Base-by-base conservation (phyloP, 2,329 filamentous ascomycete species). In the Trichoderma arundinaceum region DNA sequence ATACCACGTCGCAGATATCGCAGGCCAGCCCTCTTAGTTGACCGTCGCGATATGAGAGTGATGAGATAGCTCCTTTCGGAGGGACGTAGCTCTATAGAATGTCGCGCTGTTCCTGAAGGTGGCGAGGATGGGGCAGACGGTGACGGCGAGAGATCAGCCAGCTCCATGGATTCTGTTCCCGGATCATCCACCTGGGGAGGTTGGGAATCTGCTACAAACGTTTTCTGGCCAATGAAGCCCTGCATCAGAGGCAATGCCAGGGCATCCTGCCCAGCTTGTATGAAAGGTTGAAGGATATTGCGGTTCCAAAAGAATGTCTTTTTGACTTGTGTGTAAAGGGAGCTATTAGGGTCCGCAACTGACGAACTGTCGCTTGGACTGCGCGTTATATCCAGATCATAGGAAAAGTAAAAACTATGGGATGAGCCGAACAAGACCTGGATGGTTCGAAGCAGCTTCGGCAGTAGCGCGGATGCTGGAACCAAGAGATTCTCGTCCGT, bases 21-120 rank as follows among this genome's bases (percentile, higher is more conserved):
- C 33, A 98, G 80, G 2, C 95, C 95, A 19, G 94, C 93, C 48
- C 95, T 86, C 72, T 94, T 91, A 22, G 90, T 87, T 1, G 93
- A 97, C 35, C 95, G 86, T 60, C 95, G 87, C n/a, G 94, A 98
- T 59, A 99, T 90, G 15, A 99, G 73, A 0, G 94, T 98, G n/a
- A 98, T 82, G 33, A 96, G 80, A 72, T 92, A 94, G 64, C 82
- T 78, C 75, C 81, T 81, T 71, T 88, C 84, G 0, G 82, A 80
- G 0, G 80, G 70, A 2, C 83, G 76, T 65, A 82, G 71, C 67
- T 84, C 81, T 13, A 80, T 69, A 1, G 80, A 74, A 2, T 72
- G 68, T 28, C 72, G 71, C 4, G 68, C 68, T 15, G 65, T 71
- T 32, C 73, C 75, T 0, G 61, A 22, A 1, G 72, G 69, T 2